Conservation (phyloP, 176 grass and related monocot species). For the Triticum dicoccoides region DNA sequence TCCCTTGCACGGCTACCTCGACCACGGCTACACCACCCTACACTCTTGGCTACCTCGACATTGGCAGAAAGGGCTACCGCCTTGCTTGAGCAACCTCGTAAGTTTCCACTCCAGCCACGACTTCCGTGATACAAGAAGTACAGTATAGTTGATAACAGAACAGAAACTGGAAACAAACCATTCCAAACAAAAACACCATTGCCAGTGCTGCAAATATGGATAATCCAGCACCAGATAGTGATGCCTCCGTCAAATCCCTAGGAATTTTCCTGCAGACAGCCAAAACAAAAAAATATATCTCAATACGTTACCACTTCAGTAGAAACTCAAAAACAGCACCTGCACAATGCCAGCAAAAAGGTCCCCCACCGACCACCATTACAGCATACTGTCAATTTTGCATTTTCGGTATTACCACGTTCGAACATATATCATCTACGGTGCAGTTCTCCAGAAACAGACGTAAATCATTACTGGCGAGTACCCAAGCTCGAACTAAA, state of each 20-base stretch:
- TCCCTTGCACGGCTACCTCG: no score
- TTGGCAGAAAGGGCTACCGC: no score
- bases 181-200: constrained; percentile 97
- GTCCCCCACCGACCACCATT: neutral
- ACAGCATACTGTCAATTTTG: neutral
- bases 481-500: neutral
- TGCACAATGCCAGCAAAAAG: neutral
- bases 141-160: neutral
- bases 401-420: neutral
- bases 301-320: neutral
- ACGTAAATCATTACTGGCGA: neutral
- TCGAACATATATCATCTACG: neutral
- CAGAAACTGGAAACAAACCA: constrained; percentile 46
- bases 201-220: constrained; percentile 76
- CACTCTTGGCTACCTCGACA: no score
- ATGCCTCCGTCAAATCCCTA: constrained; percentile 95
- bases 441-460: neutral
- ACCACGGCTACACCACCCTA: no score
- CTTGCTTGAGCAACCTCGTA: no score
- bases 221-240: constrained; percentile 86
- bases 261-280: constrained; percentile 81
- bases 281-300: constrained; percentile 9
- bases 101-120: no score
- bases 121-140: neutral
- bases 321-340: constrained; percentile 2